Base-by-base conservation (phyloP, 768 basidiomycete species). In the Suillus clintonianus region DNA sequence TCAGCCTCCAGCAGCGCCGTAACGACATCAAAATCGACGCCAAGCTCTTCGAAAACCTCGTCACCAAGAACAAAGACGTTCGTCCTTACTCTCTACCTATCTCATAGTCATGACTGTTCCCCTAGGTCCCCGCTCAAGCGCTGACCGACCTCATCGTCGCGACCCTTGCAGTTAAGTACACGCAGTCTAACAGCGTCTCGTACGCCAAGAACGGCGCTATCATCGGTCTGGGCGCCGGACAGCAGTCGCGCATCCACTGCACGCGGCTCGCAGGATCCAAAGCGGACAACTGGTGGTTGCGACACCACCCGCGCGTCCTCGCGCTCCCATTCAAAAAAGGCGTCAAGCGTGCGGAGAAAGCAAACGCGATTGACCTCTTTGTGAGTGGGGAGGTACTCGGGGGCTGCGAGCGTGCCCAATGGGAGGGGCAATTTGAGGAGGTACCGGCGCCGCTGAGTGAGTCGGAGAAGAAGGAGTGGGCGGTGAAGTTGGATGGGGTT, bases 201-300 rank as follows among this genome's bases (percentile, higher is more conserved):
- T 99, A 97, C 73, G 94, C 96, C 1, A 89, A 88, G 70, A 90
- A 88, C 71, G 97, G 97, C 14, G 88, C 95, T 15, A 91, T 97
- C 74, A 85, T 99, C 69, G 97, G 97, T 54, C 90, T 98, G 54
- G 97, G 97, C 39, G 97, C 97, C 0, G 97, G 97, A 14, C 97
- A 99, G 73, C 97, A 99, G 75, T 99, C 97, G 5, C 92, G 97
- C 45, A 99, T 99, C 73, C 97, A 99, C 82, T 99, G 97, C 80
- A 99, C 97, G 17, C 92, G 97, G 36, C 89, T 99, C 51, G 97
- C 97, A 3, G 97, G 97, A 4, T 87, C 89, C 59, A 99, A 99
- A 79, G 95, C 97, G n/a, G 97, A 99, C 79, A 85, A 95, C 67
- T 99, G 97, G 97, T 99, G 97, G 97, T 84, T 99, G 61, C 90